Percentiles rank a stretch among this genome's conserved stretches.
phyloP scores from a whole-genome alignment of 1,139 yeast genomes.

The Diutina mesorugosa region DNA sequence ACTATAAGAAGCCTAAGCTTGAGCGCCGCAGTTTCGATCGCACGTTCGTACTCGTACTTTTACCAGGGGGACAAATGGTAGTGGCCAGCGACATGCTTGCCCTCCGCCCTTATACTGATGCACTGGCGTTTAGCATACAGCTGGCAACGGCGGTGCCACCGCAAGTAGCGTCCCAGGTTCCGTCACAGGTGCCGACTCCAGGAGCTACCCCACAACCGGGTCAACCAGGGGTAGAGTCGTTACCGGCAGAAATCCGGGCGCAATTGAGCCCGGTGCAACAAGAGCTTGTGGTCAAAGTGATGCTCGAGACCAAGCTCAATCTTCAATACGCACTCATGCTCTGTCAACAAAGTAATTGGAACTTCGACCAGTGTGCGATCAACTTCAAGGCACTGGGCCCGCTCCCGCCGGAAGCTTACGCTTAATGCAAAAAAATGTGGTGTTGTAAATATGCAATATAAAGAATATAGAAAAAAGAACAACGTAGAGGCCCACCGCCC shows the following conservation, averaged over 20 bases:
- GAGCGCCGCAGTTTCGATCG: constrained; percentile 77
- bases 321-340: constrained; percentile 73
- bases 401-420: constrained; percentile 31
- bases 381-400: constrained; percentile 56
- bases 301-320: constrained; percentile 64
- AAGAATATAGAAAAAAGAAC: too few relatives aligned
- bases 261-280: constrained; percentile 46
- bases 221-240: constrained; percentile 17
- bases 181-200: constrained; percentile 5
- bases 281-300: constrained; percentile 50
- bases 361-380: constrained; percentile 53
- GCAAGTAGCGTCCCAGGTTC: not conserved
- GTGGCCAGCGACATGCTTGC: constrained; percentile 76
- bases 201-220: constrained; percentile 3
- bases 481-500: not conserved
- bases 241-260: constrained; percentile 43
- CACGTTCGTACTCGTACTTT: constrained; percentile 67
- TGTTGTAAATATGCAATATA: not conserved
- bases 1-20: constrained; percentile 29
- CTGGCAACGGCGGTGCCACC: constrained; percentile 3
- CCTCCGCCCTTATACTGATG: constrained; percentile 49
- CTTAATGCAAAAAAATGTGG: not conserved
- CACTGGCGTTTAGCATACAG: constrained; percentile 27
- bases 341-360: constrained; percentile 84
- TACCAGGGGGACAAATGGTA: constrained; percentile 54